Evolutionary conservation across 306 rosid genomes (phyloP).

Genomic region (Cajanus cajan): DNA sequence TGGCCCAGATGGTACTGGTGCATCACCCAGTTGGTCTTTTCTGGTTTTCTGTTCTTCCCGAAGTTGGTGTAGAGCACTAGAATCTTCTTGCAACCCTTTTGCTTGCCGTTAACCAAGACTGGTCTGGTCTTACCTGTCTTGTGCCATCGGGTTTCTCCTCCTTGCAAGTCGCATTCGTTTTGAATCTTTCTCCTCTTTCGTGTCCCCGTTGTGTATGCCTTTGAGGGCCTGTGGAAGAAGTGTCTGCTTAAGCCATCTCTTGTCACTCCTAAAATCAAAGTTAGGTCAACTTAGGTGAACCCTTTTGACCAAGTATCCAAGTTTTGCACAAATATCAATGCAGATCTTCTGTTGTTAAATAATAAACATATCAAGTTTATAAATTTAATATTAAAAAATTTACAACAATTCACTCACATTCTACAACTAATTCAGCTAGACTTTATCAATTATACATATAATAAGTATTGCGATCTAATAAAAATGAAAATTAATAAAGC

Average conservation of each 20-base stretch:
- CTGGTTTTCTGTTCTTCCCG: slow-evolving; percentile 90
- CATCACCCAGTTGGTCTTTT: slow-evolving; percentile 99
- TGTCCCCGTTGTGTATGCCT: slow-evolving; percentile 99
- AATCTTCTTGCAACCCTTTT: slow-evolving; percentile 95
- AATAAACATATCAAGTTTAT: no score
- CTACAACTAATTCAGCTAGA: no score
- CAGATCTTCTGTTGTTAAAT: background rate
- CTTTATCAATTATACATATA: no score
- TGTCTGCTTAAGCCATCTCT: slow-evolving; percentile 95
- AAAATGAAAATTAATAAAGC: no score
- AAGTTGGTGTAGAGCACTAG: slow-evolving; percentile 90
- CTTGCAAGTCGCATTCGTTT: slow-evolving; percentile 74
- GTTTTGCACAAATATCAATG: background rate
- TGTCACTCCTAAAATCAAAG: slow-evolving; percentile 60
- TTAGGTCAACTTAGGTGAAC: slow-evolving; percentile 62
- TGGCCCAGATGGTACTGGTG: slow-evolving; percentile 94
- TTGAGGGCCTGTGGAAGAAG: slow-evolving; percentile 95
- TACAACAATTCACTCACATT: no score
- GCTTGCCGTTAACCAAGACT: slow-evolving; percentile 83
- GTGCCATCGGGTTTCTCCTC: slow-evolving; percentile 97
- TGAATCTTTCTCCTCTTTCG: slow-evolving; percentile 91
- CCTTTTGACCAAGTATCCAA: background rate
- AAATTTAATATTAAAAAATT: no score
- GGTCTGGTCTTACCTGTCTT: slow-evolving; percentile 96
- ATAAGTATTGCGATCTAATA: no score